Base-by-base conservation (phyloP, 768 basidiomycete genomes). In the Naganishia kalamii region DNA sequence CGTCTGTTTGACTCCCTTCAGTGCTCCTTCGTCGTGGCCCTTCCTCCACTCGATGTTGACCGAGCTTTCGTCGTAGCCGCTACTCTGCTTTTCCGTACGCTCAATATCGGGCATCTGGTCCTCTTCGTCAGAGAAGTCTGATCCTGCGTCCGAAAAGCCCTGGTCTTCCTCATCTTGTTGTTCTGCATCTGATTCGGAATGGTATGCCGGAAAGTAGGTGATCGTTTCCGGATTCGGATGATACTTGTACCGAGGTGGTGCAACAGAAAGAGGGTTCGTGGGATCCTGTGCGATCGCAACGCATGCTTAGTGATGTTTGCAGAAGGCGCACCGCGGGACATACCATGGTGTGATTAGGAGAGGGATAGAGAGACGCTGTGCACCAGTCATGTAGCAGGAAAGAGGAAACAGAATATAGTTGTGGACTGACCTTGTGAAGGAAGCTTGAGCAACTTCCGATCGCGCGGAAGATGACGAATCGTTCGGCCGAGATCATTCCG, bases 221-320 rank as follows among this genome's bases (percentile, higher is more conserved):
- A 57, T 57, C 21, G n/a, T 57, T 35, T 57, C 54, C 19, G 54
- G 54, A 35, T 57, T 57, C 23, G 54, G 54, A n/a, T 57, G 54
- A 35, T 57, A 57, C 23, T 57, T 57, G 35, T 57, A 57, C 33
- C 54, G 54, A 37, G 54, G 54, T 13, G 54, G 54, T 10, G 54
- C 54, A 35, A 57, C 54, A 12, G 54, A 57, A 5, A 57, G 54
- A 17, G 54, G 54, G n/a, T 57, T 57, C 15, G 54, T 57, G 23
- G 54, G 54, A 21, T 57, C 54, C 54, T 57, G 29, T 8, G 19
- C 13, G 7, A 50, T 41, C 40, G 40, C 40, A 41, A 19, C 32
- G 27, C 27, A 30, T 27, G 4, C n/a, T 12, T 11, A 3, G 19
- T 4, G 48, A 30, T 6, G 21, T 49, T 10, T 10, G 19, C 32